phyloP scores from a whole-genome alignment of 371 early-diverging fungal species.

The Rhizomucor miehei region DNA sequence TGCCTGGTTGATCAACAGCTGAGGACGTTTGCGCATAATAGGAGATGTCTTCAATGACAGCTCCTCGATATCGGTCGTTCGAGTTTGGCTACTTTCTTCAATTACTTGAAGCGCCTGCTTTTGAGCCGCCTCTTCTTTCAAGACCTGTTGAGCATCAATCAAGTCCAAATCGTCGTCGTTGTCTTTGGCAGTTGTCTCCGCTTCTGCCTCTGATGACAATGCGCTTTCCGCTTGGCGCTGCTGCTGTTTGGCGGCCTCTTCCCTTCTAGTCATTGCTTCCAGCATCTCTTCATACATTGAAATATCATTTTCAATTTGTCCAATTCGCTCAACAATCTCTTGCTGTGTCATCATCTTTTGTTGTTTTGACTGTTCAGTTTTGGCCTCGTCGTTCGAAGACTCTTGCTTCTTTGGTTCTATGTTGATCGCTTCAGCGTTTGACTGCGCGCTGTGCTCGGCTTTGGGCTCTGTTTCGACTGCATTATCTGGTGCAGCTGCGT shows the following conservation, averaged over 20 bases:
- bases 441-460: neutral
- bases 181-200: conserved; percentile 3
- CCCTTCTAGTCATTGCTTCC: conserved; percentile 21
- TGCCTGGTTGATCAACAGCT: conserved; percentile 41
- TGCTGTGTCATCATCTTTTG: conserved; percentile 35
- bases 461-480: neutral
- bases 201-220: conserved; percentile 3
- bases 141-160: conserved; percentile 18
- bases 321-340: conserved; percentile 49
- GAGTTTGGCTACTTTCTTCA: conserved; percentile 21
- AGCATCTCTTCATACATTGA: conserved; percentile 45
- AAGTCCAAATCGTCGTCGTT: conserved; percentile 18
- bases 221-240: too few species aligned
- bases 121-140: conserved; percentile 25
- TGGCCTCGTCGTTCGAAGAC: neutral
- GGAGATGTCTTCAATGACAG: conserved; percentile 22
- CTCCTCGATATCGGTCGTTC: conserved; percentile 20
- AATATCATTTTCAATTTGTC: conserved; percentile 49
- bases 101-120: conserved; percentile 44
- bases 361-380: neutral
- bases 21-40: conserved; percentile 42
- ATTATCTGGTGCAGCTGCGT: neutral
- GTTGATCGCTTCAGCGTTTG: neutral
- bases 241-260: conserved; percentile 3
- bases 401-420: conserved; percentile 1